Evolutionary conservation across 768 basidiomycete species (phyloP), one percentile per base, ranked within the genome.

Genomic region (Saitozyma podzolica): DNA sequence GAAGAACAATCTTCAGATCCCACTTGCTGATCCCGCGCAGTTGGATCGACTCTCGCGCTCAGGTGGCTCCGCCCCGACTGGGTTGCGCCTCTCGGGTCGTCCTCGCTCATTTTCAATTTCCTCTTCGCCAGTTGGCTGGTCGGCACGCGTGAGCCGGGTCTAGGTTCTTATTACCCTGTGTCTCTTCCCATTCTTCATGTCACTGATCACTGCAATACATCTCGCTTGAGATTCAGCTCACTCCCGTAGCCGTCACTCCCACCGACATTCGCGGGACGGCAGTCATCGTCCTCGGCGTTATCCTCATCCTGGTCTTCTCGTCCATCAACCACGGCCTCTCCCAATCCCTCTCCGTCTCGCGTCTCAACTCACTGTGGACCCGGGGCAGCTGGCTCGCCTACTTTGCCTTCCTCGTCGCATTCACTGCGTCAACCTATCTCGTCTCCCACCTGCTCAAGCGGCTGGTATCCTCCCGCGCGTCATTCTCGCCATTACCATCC

Each of bases 71-170:
- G 78, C 8, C 72, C 80, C 86, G 91, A 95, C 86, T 97, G 96
- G 78, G 94, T 98, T 59, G 95, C 95, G 1, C 94, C 94, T 2
- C 84, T 98, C 5, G 94, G 95, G 13, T 92, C 91, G 0, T 89
- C 92, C 10, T 90, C 92, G 11, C 86, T 98, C 65, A 87, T 98
- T 59, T 97, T 98, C 83, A 98, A 98, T 78, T 94, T 96, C 76
- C 83, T 96, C 43, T 95, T 96, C 77, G 95, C 95, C 43, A 86
- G 71, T 20, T 73, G 75, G 73, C 68, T 79, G 37, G 76, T 79
- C 50, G 78, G 78, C 8, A 77, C 77, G 19, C 77, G 77, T 76
- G 48, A 68, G 77, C 29, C 5, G 5, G 29, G 5, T 72, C 20
- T 7, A 10, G 47, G 52, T n/a, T 37, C 56, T n/a, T 6, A 17